phyloP scores from a whole-genome alignment of 2,329 filamentous ascomycete genomes.

The Aspergillus brasiliensis region DNA sequence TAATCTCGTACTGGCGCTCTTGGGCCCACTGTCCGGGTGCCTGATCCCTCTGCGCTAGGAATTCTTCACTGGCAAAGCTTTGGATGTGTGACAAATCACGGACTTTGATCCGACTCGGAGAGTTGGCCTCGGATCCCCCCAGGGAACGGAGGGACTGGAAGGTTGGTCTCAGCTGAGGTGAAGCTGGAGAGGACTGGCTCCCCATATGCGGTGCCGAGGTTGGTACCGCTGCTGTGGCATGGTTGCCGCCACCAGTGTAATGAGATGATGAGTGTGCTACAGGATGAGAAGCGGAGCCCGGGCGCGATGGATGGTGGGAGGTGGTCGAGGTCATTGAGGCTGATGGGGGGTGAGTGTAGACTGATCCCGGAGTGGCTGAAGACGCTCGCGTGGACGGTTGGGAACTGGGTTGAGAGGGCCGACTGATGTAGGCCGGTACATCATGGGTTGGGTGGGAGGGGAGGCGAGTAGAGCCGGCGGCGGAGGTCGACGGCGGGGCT shows the following conservation, averaged over 20 bases:
- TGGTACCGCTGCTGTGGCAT: constrained; percentile 29
- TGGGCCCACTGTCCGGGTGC: constrained; percentile 48
- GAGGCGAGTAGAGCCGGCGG: constrained; percentile 36
- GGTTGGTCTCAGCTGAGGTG: constrained; percentile 50
- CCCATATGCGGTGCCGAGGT: constrained; percentile 30
- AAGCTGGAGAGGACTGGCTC: constrained; percentile 45
- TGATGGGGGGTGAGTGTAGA: constrained; percentile 27
- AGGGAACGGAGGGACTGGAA: constrained; percentile 47
- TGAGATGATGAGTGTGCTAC: constrained; percentile 21
- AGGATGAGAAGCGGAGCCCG: constrained; percentile 18
- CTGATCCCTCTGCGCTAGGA: constrained; percentile 56
- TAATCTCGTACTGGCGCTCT: constrained; percentile 83
- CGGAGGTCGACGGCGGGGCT: constrained; percentile 38
- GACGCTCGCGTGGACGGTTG: constrained; percentile 28
- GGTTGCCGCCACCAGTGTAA: constrained; percentile 26
- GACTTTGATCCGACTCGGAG: constrained; percentile 71
- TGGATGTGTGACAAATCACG: constrained; percentile 90
- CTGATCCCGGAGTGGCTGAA: constrained; percentile 23
- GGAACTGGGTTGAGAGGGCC: constrained; percentile 29
- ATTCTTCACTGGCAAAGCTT: constrained; percentile 78
- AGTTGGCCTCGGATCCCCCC: constrained; percentile 45
- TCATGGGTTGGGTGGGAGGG: constrained; percentile 32
- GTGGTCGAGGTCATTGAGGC: constrained; percentile 55
- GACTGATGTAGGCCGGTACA: constrained; percentile 40
- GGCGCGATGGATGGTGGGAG: constrained; percentile 31